These are phyloP conservation scores for Neofusicoccum cordaticola DNA, from an alignment of 2,329 filamentous ascomycete species.

Conservation along the genomic window DNA sequence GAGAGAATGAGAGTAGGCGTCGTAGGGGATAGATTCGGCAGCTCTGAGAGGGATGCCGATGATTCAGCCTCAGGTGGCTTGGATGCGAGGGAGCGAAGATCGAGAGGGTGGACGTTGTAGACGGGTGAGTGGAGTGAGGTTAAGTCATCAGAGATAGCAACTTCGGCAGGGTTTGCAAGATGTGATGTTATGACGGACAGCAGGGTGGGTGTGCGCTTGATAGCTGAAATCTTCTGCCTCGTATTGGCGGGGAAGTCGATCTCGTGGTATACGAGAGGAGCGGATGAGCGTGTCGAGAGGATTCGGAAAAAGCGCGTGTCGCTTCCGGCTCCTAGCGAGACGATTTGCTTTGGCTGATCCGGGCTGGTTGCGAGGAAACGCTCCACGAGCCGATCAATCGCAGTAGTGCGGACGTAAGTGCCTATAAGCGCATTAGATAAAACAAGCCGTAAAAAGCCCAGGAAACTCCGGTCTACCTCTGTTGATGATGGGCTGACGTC, in stretches of 20 bases:
- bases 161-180: slow-evolving; percentile 31
- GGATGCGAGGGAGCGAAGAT: slow-evolving; percentile 61
- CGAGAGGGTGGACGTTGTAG: slow-evolving; percentile 58
- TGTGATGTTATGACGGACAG: slow-evolving; percentile 26
- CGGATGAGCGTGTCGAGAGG: slow-evolving; percentile 48
- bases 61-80: slow-evolving; percentile 14
- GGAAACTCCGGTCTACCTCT: slow-evolving; percentile 58
- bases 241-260: slow-evolving; percentile 81
- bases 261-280: slow-evolving; percentile 75
- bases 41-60: slow-evolving; percentile 24
- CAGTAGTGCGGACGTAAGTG: slow-evolving; percentile 86
- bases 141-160: slow-evolving; percentile 37
- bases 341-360: slow-evolving; percentile 64
- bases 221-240: slow-evolving; percentile 58
- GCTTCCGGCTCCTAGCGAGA: slow-evolving; percentile 90
- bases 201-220: slow-evolving; percentile 30
- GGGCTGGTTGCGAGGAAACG: slow-evolving; percentile 60
- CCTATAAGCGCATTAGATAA: slow-evolving; percentile 51
- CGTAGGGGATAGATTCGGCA: slow-evolving; percentile 49
- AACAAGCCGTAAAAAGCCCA: background rate
- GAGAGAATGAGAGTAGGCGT: slow-evolving; percentile 83
- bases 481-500: slow-evolving; percentile 88
- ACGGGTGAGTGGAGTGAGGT: slow-evolving; percentile 48
- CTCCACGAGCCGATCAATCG: slow-evolving; percentile 74
- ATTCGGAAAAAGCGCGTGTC: slow-evolving; percentile 86